A percentile compares a stretch with the other conserved stretches of the same genome.
These are phyloP conservation scores for Eremochloa ophiuroides DNA, from an alignment of 176 grass and related monocot species.

Conservation along the genomic window DNA sequence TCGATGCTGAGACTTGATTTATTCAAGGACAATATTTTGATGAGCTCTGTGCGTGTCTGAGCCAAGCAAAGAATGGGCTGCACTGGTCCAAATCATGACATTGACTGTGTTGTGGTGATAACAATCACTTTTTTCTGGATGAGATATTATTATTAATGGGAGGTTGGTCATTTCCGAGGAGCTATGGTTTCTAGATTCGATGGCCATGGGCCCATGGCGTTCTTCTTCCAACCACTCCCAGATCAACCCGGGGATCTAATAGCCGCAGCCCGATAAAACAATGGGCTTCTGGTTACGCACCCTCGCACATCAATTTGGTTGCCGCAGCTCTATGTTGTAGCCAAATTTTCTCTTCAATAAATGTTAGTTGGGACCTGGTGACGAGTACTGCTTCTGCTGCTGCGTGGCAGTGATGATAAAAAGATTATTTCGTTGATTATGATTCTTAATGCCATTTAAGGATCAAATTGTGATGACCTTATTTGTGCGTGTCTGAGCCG, in stretches of 20 bases:
- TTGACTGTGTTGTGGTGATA: not conserved
- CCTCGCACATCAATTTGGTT: not conserved
- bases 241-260: slow-evolving; percentile 17
- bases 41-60: slow-evolving; percentile 59
- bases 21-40: slow-evolving; percentile 28
- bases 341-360: not conserved
- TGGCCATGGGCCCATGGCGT: not conserved
- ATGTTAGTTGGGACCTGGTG: not conserved
- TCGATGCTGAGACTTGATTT: slow-evolving; percentile 37
- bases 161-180: not conserved
- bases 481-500: slow-evolving; percentile 82
- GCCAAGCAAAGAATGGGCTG: not conserved
- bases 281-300: slow-evolving; percentile 39
- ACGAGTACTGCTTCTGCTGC: not conserved
- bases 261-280: not conserved
- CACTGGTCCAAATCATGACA: not conserved
- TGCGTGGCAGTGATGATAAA: slow-evolving; percentile 62
- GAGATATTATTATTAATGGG: slow-evolving; percentile 1
- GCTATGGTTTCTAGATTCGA: slow-evolving; percentile 23
- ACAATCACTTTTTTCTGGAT: not conserved
- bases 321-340: not conserved
- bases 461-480: slow-evolving; percentile 54
- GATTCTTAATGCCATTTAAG: slow-evolving; percentile 33
- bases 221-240: slow-evolving; percentile 15
- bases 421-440: slow-evolving; percentile 23